Evolutionary conservation across 2,329 filamentous ascomycete species (phyloP).

Genomic region (Diaporthe citri): DNA sequence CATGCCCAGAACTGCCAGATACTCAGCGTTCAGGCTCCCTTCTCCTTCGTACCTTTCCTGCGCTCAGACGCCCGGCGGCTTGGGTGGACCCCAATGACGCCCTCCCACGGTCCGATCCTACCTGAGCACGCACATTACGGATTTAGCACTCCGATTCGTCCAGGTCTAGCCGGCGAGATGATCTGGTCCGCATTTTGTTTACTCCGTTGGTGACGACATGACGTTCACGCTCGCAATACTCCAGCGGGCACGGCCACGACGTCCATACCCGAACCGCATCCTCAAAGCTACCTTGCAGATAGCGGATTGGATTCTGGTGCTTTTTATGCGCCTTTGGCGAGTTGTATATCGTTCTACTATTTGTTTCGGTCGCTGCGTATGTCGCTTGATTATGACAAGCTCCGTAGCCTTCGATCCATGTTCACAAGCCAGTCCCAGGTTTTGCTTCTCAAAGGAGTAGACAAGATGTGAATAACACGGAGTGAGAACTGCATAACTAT

Average conservation of each 20-base stretch:
- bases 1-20: not conserved
- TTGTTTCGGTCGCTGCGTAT: not conserved
- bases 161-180: no score
- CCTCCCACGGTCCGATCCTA: not conserved
- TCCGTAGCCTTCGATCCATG: not conserved
- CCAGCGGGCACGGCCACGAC: not conserved
- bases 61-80: not conserved
- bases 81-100: slow-evolving; percentile 1
- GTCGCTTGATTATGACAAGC: not conserved
- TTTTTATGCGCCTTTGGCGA: not conserved
- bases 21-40: not conserved
- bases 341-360: not conserved
- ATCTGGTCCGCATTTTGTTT: not conserved
- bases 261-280: not conserved
- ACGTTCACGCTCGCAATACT: no score
- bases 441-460: not conserved
- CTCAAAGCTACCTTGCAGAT: not conserved
- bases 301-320: rapidly evolving
- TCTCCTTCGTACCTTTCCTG: not conserved
- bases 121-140: slow-evolving; percentile 11
- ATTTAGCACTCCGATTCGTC: not conserved
- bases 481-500: not conserved
- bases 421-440: not conserved
- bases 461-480: not conserved
- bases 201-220: not conserved